Conservation (phyloP, 202 grass and related monocot genomes). For the Tripidium arundinaceum region DNA sequence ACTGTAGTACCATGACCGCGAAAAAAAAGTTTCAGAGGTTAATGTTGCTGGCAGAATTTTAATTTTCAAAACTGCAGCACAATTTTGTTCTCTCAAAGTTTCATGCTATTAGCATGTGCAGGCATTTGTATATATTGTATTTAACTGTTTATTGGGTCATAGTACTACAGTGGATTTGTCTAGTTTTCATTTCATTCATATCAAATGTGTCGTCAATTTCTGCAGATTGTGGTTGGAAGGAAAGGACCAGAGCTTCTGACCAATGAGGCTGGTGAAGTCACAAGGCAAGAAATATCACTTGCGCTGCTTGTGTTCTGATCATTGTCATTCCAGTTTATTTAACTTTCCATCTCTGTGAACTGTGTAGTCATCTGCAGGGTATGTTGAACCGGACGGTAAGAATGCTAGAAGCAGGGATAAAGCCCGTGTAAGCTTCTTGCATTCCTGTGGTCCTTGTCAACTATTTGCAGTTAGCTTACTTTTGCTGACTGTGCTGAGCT, state of each 20-base stretch:
- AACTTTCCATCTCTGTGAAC: neutral
- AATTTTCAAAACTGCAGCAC: neutral
- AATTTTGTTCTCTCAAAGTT: neutral
- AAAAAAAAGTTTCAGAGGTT: neutral
- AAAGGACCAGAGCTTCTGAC: constrained; percentile 68
- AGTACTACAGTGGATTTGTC: neutral
- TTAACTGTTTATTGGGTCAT: neutral
- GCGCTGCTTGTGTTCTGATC: neutral
- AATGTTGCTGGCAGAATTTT: neutral
- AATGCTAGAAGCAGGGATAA: constrained; percentile 85
- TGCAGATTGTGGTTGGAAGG: constrained; percentile 77
- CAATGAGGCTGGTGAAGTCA: constrained; percentile 84
- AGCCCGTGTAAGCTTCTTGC: constrained; percentile 72
- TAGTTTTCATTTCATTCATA: neutral
- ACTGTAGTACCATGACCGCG: too few relatives aligned
- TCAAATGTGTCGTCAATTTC: constrained; percentile 4
- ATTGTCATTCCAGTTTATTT: constrained; percentile 14
- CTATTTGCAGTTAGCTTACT: constrained; percentile 21
- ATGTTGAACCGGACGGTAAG: constrained; percentile 82
- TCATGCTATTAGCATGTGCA: neutral
- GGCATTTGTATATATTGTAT: neutral
- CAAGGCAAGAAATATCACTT: constrained; percentile 48
- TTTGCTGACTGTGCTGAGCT: constrained; percentile 1
- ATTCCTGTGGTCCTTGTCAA: constrained; percentile 12
- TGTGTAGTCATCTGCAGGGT: constrained; percentile 74